These are phyloP conservation scores for Ganoderma lucidum DNA, from an alignment of 1,284 basidiomycete species.

Conservation along the genomic window DNA sequence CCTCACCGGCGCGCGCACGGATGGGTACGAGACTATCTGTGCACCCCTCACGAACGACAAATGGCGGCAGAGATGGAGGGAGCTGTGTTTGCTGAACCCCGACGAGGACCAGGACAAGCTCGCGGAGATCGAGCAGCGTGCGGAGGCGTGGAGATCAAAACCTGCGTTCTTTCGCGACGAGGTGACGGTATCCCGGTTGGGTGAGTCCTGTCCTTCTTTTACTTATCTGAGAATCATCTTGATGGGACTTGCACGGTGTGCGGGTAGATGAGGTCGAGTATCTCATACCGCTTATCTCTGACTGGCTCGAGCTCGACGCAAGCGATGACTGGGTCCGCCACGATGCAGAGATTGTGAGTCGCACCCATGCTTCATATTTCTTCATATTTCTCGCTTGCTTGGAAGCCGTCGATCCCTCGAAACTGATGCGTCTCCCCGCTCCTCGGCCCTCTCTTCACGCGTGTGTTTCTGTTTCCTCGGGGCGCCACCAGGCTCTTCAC, in stretches of 20 bases:
- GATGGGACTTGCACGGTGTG: neutral
- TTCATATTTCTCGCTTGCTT: neutral
- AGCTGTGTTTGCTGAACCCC: slow-evolving; percentile 82
- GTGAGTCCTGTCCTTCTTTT: slow-evolving; percentile 52
- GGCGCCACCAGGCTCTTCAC: slow-evolving; percentile 77
- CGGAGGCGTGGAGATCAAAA: slow-evolving; percentile 89
- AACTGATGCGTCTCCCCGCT: neutral
- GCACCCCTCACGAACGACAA: slow-evolving; percentile 88
- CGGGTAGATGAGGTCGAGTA: slow-evolving; percentile 83
- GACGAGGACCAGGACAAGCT: slow-evolving; percentile 60
- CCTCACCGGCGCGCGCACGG: slow-evolving; percentile 56
- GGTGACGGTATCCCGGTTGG: slow-evolving; percentile 87
- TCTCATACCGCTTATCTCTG: slow-evolving; percentile 82
- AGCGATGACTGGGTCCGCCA: slow-evolving; percentile 94
- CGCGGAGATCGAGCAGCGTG: slow-evolving; percentile 67
- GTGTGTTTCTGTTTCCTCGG: neutral
- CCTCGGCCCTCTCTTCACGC: neutral
- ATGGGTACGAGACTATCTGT: slow-evolving; percentile 74
- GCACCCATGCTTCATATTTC: slow-evolving; percentile 3
- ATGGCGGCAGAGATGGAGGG: slow-evolving; percentile 91
- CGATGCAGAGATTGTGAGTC: slow-evolving; percentile 91
- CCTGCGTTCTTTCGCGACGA: slow-evolving; percentile 87
- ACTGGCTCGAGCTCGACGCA: slow-evolving; percentile 97
- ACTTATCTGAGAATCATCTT: neutral
- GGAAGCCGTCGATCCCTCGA: neutral